Conservation (phyloP, 2,329 filamentous ascomycete genomes). For the Aspergillus sclerotialis region DNA sequence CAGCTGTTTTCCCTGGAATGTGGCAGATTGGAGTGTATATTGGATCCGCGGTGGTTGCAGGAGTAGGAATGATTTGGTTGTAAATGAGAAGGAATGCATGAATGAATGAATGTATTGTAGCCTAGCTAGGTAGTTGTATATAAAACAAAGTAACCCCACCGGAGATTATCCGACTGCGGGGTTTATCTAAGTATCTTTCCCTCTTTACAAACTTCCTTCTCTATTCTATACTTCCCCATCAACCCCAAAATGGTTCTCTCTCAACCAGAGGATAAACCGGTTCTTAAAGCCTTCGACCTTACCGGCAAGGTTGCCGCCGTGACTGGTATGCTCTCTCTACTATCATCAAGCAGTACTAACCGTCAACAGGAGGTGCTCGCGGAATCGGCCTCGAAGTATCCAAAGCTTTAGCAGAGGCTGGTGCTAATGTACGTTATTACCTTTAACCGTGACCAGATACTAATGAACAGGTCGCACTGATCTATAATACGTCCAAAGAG, state of each 20-base stretch:
- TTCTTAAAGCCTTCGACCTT: slow-evolving; percentile 21
- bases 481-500: slow-evolving; percentile 23
- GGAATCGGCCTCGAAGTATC: slow-evolving; percentile 36
- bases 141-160: too few relatives aligned
- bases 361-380: slow-evolving; percentile 20
- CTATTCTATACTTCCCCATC: too few relatives aligned
- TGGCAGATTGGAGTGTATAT: slow-evolving; percentile 33
- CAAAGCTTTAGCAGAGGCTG: slow-evolving; percentile 32
- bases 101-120: too few relatives aligned
- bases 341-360: neutral
- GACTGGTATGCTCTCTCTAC: slow-evolving; percentile 10
- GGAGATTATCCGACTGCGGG: too few relatives aligned
- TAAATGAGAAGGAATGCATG: too few relatives aligned
- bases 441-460: neutral
- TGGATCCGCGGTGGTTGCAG: slow-evolving; percentile 30
- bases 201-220: too few relatives aligned
- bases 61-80: slow-evolving; percentile 37
- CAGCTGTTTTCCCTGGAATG: slow-evolving; percentile 24
- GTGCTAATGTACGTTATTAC: slow-evolving; percentile 26
- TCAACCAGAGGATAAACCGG: slow-evolving; percentile 17
- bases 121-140: too few relatives aligned
- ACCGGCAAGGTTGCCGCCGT: slow-evolving; percentile 21
- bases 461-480: slow-evolving; percentile 20
- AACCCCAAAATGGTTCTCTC: slow-evolving; percentile 21
- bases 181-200: too few relatives aligned